Base-by-base conservation (phyloP, 805 yeast species). In the Pichia gijzeniarum region DNA sequence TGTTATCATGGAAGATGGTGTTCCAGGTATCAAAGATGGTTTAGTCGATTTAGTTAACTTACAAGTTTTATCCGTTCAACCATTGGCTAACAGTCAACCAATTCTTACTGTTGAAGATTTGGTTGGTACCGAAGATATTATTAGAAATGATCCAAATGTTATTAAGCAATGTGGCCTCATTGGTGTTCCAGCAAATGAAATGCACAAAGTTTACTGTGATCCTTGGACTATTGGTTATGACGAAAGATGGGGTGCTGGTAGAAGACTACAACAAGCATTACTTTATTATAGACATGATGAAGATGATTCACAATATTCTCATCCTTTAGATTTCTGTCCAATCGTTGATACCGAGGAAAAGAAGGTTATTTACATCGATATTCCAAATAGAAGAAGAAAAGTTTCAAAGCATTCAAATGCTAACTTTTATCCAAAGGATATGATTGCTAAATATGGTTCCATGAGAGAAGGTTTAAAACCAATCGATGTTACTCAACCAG, bases 291-390 rank as follows among this genome's bases (percentile, higher is more conserved):
- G 89, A 69, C 70, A 79, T 13, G 70, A 79, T 59, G 88, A 80
- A 65, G 86, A 84, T 60, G 93, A 83, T 63, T 81, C 88, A 37
- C 70, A 65, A 48, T 71, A 70, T 55, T 76, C 84, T 22, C 84
- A 78, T 62, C 90, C 93, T 25, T 73, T 84, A 56, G 91, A 85
- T 63, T 84, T 85, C 70, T 78, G 89, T 56, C 93, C 93, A 49
- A 82, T 84, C 59, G 81, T 84, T 50, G 93, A 84, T 64, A 79
- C 83, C 67, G 82, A 80, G 63, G 76, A 73, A 47, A 70, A 69
- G 44, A 79, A 83, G 62, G 86, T 84, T 48, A 76, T 85, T 53
- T 82, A 64, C 62, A 82, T 85, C 54, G 93, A 85, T 65, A 77
- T 84, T 57, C 91, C 91, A 46, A 71, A 76, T 55, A 72, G 82